These are phyloP conservation scores for Dovyalis caffra DNA, from an alignment of 345 rosid genomes.

Conservation along the genomic window DNA sequence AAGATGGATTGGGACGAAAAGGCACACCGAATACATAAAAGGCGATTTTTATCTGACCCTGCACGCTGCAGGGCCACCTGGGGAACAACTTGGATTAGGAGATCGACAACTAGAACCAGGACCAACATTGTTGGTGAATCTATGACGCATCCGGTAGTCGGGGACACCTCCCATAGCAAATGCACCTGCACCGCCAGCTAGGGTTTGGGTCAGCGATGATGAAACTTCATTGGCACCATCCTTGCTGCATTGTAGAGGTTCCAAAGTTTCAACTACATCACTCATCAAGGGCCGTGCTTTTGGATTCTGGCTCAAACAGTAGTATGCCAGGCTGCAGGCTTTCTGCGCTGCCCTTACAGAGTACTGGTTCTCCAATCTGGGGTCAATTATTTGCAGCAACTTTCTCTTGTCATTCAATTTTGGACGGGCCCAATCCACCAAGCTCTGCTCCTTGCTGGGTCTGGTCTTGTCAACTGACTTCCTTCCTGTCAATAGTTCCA, in stretches of 20 bases:
- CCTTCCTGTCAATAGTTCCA: conserved; percentile 88
- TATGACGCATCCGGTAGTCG: conserved; percentile 54
- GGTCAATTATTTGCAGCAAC: conserved; percentile 84
- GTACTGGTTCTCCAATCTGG: conserved; percentile 82
- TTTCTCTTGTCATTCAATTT: conserved; percentile 90
- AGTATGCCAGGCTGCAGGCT: conserved; percentile 94
- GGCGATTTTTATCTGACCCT: conserved; percentile 67
- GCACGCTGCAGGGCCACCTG: conserved; percentile 76
- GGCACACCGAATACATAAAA: conserved; percentile 47
- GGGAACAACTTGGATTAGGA: conserved; percentile 73
- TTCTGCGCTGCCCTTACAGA: conserved; percentile 89
- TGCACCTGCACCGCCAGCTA: conserved; percentile 33
- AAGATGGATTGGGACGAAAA: conserved; percentile 24
- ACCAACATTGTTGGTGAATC: conserved; percentile 66
- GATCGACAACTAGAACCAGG: conserved; percentile 79
- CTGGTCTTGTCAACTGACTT: conserved; percentile 94
- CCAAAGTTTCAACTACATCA: conserved; percentile 91
- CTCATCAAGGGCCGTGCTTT: conserved; percentile 98
- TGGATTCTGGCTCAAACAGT: conserved; percentile 92
- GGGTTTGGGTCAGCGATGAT: conserved; percentile 38
- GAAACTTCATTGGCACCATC: conserved; percentile 44
- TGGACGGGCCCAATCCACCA: conserved; percentile 98
- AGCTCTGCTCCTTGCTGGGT: conserved; percentile 92
- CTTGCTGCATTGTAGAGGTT: conserved; percentile 68
- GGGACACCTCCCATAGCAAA: conserved; percentile 77